Conservation (phyloP, 2,329 filamentous ascomycete species). For the Aspergillus sp. region DNA sequence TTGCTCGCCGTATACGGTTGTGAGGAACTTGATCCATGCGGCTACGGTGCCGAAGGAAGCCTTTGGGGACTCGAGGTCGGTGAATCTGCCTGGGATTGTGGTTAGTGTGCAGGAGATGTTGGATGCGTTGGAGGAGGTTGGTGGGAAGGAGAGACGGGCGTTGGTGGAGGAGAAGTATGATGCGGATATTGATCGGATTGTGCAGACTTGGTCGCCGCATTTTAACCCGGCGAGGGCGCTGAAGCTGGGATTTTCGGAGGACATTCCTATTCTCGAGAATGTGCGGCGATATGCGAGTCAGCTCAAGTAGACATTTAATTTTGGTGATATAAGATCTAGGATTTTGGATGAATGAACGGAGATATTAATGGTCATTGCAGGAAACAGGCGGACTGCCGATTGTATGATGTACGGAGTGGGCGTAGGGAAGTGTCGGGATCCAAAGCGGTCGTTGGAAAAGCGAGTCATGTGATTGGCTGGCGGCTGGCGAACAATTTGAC, state of each 20-base stretch:
- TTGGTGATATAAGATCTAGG: neutral
- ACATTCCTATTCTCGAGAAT: constrained; percentile 43
- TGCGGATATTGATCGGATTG: constrained; percentile 55
- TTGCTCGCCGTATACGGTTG: constrained; percentile 55
- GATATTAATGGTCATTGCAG: neutral
- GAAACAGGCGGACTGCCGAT: neutral
- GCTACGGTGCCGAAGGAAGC: constrained; percentile 51
- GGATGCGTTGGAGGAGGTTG: constrained; percentile 57
- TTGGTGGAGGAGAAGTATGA: constrained; percentile 57
- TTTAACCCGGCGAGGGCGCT: constrained; percentile 57
- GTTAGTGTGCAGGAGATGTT: constrained; percentile 61
- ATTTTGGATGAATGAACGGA: neutral
- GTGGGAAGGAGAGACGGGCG: constrained; percentile 55
- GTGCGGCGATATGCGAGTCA: constrained; percentile 38
- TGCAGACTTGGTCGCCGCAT: constrained; percentile 61
- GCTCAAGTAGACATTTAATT: constrained; percentile 25
- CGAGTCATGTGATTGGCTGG: constrained; percentile 47
- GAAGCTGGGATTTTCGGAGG: constrained; percentile 46
- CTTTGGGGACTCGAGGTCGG: constrained; percentile 54
- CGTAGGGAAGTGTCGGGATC: constrained; percentile 36
- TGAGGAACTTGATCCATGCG: constrained; percentile 56
- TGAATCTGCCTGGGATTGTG: constrained; percentile 56
- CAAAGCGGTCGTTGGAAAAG: constrained; percentile 38
- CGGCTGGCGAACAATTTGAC: constrained; percentile 46
- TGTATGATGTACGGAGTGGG: neutral